Evolutionary conservation across 2,329 filamentous ascomycete species (phyloP), one percentile per base, ranked within the genome.

Genomic region (Diaporthe sp.): DNA sequence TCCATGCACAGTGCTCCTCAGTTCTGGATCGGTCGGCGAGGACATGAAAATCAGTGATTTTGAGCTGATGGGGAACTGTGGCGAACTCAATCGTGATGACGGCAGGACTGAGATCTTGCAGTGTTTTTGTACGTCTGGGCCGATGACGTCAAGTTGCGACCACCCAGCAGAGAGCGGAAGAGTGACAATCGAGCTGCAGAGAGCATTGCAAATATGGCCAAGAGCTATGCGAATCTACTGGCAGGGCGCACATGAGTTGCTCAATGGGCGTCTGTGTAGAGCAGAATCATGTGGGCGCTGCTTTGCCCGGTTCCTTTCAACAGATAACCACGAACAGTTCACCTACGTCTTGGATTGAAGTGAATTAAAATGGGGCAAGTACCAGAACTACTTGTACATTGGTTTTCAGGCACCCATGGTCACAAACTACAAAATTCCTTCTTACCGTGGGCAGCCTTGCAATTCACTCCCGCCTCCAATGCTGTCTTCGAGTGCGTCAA

Each of bases 121-220:
- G 8, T 55, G 49, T 34, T 55, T 42, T 73, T 53, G 72, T 57
- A 17, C 7, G 19, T 2, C 13, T 25, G 46, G 13, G 46, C 49
- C 34, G 57, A 75, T 72, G 73, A 75, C 73, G 73, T 75, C 73
- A 75, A 72, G 1, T 58, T 49, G 28, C 28, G 53, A 60, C 9
- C 19, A 22, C 31, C 53, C 46, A 42, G 31, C 25, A 61, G 13
- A 49, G 31, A 60, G 31, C 57, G 31, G 28, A 12, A 61, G 3
- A 51, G 19, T 22, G 19, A 39, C 55, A 37, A 8, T 39, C 58
- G 42, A 22, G 28, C 31, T 22, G 57, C 49, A 70, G 49, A 37
- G 6, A 37, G 37, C 65, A 42, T 28, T 49, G 15, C 19, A 28
- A n/a, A 22, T 7, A 0, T 28, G 3, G 8, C 10, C 17, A 6